A percentile compares a stretch with the other conserved stretches of the same genome.
phyloP scores from a whole-genome alignment of 352 stramenopile species.

The Pythium phragmitis region DNA sequence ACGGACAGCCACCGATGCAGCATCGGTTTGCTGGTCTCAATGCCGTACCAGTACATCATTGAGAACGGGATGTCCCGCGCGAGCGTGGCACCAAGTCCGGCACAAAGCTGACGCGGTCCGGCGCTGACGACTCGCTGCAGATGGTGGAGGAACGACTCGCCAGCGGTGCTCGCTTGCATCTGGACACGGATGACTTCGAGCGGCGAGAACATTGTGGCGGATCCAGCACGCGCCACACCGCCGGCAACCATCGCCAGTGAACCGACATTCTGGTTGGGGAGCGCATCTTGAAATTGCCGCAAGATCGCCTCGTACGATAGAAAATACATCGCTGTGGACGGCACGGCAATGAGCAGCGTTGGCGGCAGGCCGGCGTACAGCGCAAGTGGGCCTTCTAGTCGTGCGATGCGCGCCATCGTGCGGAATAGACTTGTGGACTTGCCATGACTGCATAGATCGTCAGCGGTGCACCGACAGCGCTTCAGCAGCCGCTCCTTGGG shows the following conservation, averaged over 20 bases:
- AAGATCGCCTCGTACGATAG: constrained; percentile 91
- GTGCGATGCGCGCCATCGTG: constrained; percentile 74
- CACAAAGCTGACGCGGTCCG: constrained; percentile 47
- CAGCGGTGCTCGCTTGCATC: constrained; percentile 57
- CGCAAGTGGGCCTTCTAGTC: constrained; percentile 63
- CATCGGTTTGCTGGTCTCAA: constrained; percentile 74
- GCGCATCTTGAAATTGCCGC: constrained; percentile 36
- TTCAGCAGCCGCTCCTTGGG: constrained; percentile 40
- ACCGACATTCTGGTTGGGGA: constrained; percentile 39
- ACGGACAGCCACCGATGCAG: constrained; percentile 34
- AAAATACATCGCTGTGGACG: constrained; percentile 95
- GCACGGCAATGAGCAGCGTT: constrained; percentile 92
- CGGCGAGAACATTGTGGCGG: constrained; percentile 77
- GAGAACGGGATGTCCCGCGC: constrained; percentile 95
- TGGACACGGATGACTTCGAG: constrained; percentile 87
- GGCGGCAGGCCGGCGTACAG: constrained; percentile 89
- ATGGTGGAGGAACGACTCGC: constrained; percentile 33
- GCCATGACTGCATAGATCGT: constrained; percentile 34
- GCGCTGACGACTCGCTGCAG: constrained; percentile 52
- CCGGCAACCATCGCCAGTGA: constrained; percentile 43
- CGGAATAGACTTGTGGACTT: constrained; percentile 38
- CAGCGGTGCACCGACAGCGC: background rate
- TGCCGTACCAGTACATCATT: constrained; percentile 93
- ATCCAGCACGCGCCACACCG: constrained; percentile 60
- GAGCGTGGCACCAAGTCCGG: constrained; percentile 88